Evolutionary conservation across 805 yeast genomes (phyloP), one percentile per base, ranked within the genome.

Genomic region (Wickerhamomyces bovis): DNA sequence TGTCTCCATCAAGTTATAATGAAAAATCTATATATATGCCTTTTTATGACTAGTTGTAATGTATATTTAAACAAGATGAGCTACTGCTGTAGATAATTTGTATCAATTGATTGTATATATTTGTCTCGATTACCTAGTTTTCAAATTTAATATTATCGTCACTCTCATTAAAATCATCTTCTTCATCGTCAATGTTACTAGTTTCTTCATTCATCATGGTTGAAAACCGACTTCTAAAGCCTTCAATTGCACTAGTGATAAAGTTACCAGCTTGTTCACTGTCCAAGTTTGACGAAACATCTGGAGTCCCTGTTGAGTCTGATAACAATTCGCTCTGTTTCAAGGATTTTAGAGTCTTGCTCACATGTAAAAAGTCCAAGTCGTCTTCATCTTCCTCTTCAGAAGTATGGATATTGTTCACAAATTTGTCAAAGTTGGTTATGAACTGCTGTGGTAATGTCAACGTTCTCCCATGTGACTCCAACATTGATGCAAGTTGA

Each of bases 371-470:
- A 13, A 61, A 53, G 39, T 61, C 64, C 22, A 48, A 43, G 5
- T 52, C 53, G 22, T 59, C 62, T n/a, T 53, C 56, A 21, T 44
- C 51, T 3, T 54, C 61, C 9, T 51, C 56, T 1, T 53, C 50
- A 15, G 45, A 52, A 18, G 38, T 39, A 10, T 53, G 53, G 36
- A 61, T 48, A 38, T 51, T 59, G n/a, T 58, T 55, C 9, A 59
- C 39, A 40, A 55, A 59, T 16, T 52, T 55, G 38, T 59, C 63
- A 45, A 59, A 52, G 41, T 61, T 61, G n/a, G 45, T 54, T 48
- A 59, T 40, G n/a, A 59, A 43, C 40, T 60, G 64, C 45, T 56
- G 61, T n/a, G 64, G 61, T 12, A 60, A 45, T 3, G 62, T 59
- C 18, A 60, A 42, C 1, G 50, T 49, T 30, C 43, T 41, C n/a